A percentile compares a stretch with the other conserved stretches of the same genome.
phyloP scores from a whole-genome alignment of 2,329 filamentous ascomycete genomes.

The Fusarium miscanthi region DNA sequence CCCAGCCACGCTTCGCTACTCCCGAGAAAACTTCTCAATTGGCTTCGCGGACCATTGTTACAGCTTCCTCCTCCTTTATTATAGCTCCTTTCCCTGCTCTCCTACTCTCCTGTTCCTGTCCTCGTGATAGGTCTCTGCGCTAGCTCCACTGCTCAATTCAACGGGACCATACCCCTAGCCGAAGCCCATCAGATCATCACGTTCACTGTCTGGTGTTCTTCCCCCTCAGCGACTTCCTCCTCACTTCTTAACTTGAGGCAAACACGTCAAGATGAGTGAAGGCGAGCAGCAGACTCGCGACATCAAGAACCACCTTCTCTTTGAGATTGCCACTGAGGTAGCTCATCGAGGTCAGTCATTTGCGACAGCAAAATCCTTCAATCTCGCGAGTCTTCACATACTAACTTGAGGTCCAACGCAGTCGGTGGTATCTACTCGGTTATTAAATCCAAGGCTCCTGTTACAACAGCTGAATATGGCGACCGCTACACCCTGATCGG shows the following conservation, averaged over 20 bases:
- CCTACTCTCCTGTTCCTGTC: slow-evolving; percentile 5
- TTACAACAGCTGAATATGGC: slow-evolving; percentile 98
- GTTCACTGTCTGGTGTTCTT: slow-evolving; percentile 6
- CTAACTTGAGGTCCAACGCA: slow-evolving; percentile 51
- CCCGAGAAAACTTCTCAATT: slow-evolving; percentile 43
- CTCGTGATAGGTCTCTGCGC: slow-evolving; percentile 12
- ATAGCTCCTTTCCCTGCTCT: slow-evolving; percentile 23
- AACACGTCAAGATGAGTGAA: slow-evolving; percentile 57
- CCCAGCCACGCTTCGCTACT: slow-evolving; percentile 40
- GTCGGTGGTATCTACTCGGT: slow-evolving; percentile 99
- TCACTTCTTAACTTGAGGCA: slow-evolving; percentile 5
- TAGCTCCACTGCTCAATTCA: slow-evolving; percentile 11
- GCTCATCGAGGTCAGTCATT: slow-evolving; percentile 84
- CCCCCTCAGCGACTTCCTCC: slow-evolving; percentile 17
- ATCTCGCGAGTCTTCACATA: slow-evolving; percentile 16
- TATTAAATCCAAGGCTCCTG: slow-evolving; percentile 97
- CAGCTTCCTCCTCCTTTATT: slow-evolving; percentile 40
- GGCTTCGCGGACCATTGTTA: slow-evolving; percentile 32
- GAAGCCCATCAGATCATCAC: slow-evolving; percentile 37
- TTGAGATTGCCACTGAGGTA: slow-evolving; percentile 96
- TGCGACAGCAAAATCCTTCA: slow-evolving; percentile 15
- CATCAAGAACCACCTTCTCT: slow-evolving; percentile 94
- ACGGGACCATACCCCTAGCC: slow-evolving; percentile 25
- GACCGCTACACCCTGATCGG: slow-evolving; percentile 96
- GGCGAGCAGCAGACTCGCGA: slow-evolving; percentile 68